Base-by-base conservation (phyloP, 2,329 filamentous ascomycete genomes). In the Ophiostoma angusticollis region DNA sequence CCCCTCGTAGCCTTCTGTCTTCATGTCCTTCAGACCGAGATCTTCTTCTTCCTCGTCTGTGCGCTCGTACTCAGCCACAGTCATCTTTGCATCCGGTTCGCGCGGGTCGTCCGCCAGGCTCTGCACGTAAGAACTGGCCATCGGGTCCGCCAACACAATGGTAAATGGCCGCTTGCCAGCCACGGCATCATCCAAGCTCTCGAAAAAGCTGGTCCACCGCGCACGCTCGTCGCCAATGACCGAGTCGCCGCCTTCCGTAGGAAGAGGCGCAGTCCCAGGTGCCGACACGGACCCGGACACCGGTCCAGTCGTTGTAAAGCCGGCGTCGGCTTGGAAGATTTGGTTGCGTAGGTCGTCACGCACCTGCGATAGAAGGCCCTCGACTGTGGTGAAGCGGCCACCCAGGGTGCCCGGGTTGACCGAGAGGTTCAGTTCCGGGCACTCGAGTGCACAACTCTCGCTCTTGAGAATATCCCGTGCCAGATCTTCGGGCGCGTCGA, bases 21-120 rank as follows among this genome's bases (percentile, higher is more conserved):
- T 91, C 78, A 98, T 98, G 54, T 98, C 91, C 43, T 67, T 77
- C 47, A 98, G 63, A 0, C 91, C 91, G 9, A 98, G 65, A 43
- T 95, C 84, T 53, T 98, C 91, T 61, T 94, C 84, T 55, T 98
- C 91, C 57, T 95, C 84, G 0, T 80, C 77, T 1, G 89, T 94
- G 44, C 91, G 73, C 43, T 82, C 74, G 57, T 98, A 98, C 22
- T 84, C 81, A 61, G 84, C 83, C 3, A 74, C 70, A 41, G 72
- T 76, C 55, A 98, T 81, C 60, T 91, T 81, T 13, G 80, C 80
- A 54, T 98, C 91, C 0, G 65, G 62, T 33, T 69, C 52, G 24
- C 65, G 65, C 2, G 82, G 80, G 48, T 86, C 80, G 18, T 85
- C 77, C 5, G 77, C 82, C 44, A 93, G 70, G 52, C 87, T 84